These are phyloP conservation scores for Alnus glutinosa DNA, from an alignment of 306 rosid genomes.

Conservation along the genomic window DNA sequence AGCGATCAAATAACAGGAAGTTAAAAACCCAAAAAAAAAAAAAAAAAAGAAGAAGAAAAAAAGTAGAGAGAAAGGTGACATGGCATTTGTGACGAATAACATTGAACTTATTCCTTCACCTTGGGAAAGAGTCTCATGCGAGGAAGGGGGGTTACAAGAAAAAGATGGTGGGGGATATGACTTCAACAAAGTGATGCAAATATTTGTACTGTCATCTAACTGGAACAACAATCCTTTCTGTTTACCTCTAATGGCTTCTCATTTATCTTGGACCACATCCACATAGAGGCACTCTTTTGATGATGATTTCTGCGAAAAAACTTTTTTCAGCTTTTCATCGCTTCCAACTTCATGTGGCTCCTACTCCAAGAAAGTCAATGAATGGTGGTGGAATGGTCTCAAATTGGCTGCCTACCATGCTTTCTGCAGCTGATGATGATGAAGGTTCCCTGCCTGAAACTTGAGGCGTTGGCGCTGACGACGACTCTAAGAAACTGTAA, in stretches of 20 bases:
- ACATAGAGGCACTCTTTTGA: slow-evolving; percentile 41
- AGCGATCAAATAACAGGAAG: background rate
- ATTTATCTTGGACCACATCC: slow-evolving; percentile 68
- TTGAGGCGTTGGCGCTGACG: slow-evolving; percentile 31
- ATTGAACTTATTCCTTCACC: slow-evolving; percentile 18
- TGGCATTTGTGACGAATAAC: slow-evolving; percentile 7
- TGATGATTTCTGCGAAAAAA: slow-evolving; percentile 29
- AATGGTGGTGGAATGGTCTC: slow-evolving; percentile 60
- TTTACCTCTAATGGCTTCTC: slow-evolving; percentile 59
- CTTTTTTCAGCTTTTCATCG: slow-evolving; percentile 41
- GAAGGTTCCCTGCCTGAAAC: slow-evolving; percentile 48
- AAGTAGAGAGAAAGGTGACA: background rate
- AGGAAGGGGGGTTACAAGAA: slow-evolving; percentile 36
- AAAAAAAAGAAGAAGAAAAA: background rate
- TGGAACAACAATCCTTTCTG: slow-evolving; percentile 49
- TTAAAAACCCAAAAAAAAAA: background rate
- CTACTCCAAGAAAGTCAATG: slow-evolving; percentile 96
- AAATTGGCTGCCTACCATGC: slow-evolving; percentile 30
- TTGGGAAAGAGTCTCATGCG: slow-evolving; percentile 48
- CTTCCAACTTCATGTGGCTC: slow-evolving; percentile 70
- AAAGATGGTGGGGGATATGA: slow-evolving; percentile 39
- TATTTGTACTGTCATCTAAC: slow-evolving; percentile 49
- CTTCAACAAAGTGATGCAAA: slow-evolving; percentile 47
- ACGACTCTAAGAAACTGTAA: slow-evolving; percentile 40
- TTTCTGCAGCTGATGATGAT: slow-evolving; percentile 45